A percentile compares a stretch with the other conserved stretches of the same genome.
phyloP scores from a whole-genome alignment of 306 rosid genomes.

The Medicago ruthenica region DNA sequence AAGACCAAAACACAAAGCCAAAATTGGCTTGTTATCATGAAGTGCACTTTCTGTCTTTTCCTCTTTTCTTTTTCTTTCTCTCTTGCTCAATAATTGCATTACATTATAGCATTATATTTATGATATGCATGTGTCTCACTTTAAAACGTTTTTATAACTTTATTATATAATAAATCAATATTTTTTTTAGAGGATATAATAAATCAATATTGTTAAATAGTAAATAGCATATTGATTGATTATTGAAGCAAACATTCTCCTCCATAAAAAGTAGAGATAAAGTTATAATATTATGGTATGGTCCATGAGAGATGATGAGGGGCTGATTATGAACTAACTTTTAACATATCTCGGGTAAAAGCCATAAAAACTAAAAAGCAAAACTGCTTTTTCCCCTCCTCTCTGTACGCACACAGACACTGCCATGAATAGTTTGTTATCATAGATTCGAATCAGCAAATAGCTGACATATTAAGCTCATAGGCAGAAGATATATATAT shows the following conservation, averaged over 20 bases:
- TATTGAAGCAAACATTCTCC: slow-evolving; percentile 51
- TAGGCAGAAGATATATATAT: no score
- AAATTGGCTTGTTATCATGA: slow-evolving; percentile 59
- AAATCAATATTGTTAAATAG: no score
- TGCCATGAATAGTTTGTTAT: slow-evolving; percentile 31
- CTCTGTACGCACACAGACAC: slow-evolving; percentile 22
- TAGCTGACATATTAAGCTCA: slow-evolving; percentile 15
- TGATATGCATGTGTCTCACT: slow-evolving; percentile 19
- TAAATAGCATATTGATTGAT: slow-evolving; percentile 37
- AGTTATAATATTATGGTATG: slow-evolving; percentile 40
- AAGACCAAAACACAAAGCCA: slow-evolving; percentile 73
- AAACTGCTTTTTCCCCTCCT: slow-evolving; percentile 28
- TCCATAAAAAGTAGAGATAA: slow-evolving; percentile 54
- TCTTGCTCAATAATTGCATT: slow-evolving; percentile 14
- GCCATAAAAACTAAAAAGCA: slow-evolving; percentile 30
- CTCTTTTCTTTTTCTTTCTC: slow-evolving; percentile 44
- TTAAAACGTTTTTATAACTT: background rate
- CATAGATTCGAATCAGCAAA: slow-evolving; percentile 28
- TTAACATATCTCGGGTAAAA: slow-evolving; percentile 35
- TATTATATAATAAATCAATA: background rate
- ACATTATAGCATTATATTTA: slow-evolving; percentile 16
- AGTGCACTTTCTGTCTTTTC: slow-evolving; percentile 88
- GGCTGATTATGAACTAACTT: slow-evolving; percentile 51
- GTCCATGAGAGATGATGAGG: slow-evolving; percentile 48
- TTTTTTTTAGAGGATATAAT: no score